A percentile compares a stretch with the other conserved stretches of the same genome.
Conservation (phyloP, 1,139 yeast species). For the Candida sojae region DNA sequence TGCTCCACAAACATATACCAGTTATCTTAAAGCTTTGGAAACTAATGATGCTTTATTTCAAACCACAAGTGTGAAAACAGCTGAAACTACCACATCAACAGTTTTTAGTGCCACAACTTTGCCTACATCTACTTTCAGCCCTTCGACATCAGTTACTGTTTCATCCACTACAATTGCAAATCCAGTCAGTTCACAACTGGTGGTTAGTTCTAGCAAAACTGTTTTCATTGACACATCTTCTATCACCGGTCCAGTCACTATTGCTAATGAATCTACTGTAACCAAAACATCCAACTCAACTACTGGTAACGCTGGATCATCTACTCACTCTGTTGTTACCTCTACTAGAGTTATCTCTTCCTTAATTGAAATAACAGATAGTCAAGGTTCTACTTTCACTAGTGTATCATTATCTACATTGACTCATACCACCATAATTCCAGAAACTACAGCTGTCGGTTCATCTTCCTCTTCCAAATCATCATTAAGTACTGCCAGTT, state of each 20-base stretch:
- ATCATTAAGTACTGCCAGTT: not conserved
- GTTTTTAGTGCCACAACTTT: conserved; percentile 26
- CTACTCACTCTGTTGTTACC: not conserved
- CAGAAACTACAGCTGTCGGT: not conserved
- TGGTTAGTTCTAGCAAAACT: conserved; percentile 15
- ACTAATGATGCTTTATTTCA: not conserved
- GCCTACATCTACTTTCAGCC: conserved; percentile 21
- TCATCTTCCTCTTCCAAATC: conserved; percentile 1
- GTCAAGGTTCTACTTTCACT: not conserved
- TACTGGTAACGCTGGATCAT: not conserved
- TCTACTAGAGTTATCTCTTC: not conserved
- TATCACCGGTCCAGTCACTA: conserved; percentile 14
- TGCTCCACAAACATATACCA: conserved; percentile 15
- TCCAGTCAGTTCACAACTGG: conserved; percentile 30
- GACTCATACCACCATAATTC: too few relatives aligned
- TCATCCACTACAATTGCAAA: conserved; percentile 23
- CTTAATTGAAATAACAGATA: not conserved
- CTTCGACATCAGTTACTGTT: conserved; percentile 19
- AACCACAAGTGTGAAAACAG: conserved; percentile 17
- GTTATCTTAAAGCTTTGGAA: not conserved
- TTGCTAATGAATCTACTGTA: conserved; percentile 5
- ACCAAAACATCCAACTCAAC: conserved; percentile 1
- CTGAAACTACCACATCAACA: conserved; percentile 25
- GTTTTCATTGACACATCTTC: conserved; percentile 14
- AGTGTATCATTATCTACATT: not conserved